A percentile compares a stretch with the other conserved stretches of the same genome.
Evolutionary conservation across 2,329 filamentous ascomycete species (phyloP).

Genomic region (Penicillium sp.): DNA sequence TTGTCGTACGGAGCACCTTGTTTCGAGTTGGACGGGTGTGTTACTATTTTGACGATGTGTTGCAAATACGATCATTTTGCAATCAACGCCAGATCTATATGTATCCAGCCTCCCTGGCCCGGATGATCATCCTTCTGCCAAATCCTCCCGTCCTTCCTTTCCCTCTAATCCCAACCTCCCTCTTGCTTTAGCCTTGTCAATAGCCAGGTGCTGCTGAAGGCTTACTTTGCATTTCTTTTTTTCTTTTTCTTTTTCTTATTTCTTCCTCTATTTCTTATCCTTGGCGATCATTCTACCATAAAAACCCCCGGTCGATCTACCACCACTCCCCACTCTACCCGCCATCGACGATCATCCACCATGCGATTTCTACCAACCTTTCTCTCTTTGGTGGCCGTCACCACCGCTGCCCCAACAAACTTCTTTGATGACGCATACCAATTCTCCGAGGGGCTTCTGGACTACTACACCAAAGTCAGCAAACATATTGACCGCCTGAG

Average conservation of each 20-base stretch:
- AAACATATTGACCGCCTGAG: conserved; percentile 39
- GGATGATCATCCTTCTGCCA: conserved; percentile 15
- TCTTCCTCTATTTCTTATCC: not conserved
- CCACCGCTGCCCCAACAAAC: conserved; percentile 40
- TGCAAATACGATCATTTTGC: conserved; percentile 8
- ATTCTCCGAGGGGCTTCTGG: conserved; percentile 45
- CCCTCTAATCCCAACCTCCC: conserved; percentile 6
- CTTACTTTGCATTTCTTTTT: conserved; percentile 4
- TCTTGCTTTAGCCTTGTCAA: not conserved
- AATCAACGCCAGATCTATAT: conserved; percentile 26
- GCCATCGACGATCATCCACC: conserved; percentile 6
- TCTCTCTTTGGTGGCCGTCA: conserved; percentile 36
- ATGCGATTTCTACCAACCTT: conserved; percentile 31
- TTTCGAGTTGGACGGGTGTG: conserved; percentile 28
- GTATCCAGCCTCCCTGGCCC: conserved; percentile 17
- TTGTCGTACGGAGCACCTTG: conserved; percentile 21
- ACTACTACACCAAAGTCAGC: conserved; percentile 46
- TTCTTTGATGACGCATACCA: conserved; percentile 38
- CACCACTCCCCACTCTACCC: not conserved
- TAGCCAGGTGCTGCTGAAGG: conserved; percentile 17
- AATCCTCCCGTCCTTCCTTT: conserved; percentile 18
- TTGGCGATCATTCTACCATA: not conserved
- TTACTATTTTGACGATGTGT: conserved; percentile 28
- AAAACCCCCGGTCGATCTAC: not conserved
- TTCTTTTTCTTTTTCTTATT: not conserved